Base-by-base conservation (phyloP, 208 protist species). In the Wallacemonas sp. region DNA sequence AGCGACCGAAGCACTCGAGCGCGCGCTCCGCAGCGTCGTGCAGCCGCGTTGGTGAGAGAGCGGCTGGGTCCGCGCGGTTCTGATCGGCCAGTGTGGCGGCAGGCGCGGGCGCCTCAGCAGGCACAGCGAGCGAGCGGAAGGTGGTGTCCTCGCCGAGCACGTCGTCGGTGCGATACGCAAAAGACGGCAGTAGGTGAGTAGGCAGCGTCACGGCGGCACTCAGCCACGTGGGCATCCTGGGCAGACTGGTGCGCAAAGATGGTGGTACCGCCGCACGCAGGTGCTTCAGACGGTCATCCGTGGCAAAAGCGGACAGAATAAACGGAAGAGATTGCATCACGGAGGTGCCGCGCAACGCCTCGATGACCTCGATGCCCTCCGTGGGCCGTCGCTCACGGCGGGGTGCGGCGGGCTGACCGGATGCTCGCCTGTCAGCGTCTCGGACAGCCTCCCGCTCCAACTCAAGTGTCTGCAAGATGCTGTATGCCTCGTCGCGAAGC, bases 401-500 rank as follows among this genome's bases (percentile, higher is more conserved):
- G n/a, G n/a, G n/a, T n/a, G n/a, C n/a, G n/a, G n/a, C n/a, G n/a
- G n/a, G n/a, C n/a, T n/a, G n/a, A n/a, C n/a, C n/a, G n/a, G n/a
- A n/a, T n/a, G n/a, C n/a, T n/a, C n/a, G n/a, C n/a, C n/a, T n/a
- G n/a, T n/a, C n/a, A n/a, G n/a, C n/a, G n/a, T n/a, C n/a, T n/a
- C n/a, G n/a, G n/a, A n/a, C n/a, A n/a, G n/a, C n/a, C n/a, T n/a
- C n/a, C n/a, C n/a, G n/a, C n/a, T n/a, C n/a, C n/a, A n/a, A 32
- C 32, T 57, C n/a, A 19, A 57, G 13, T 6, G 4, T 53, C 19
- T 36, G 21, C 30, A 76, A 30, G 0, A 68, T 54, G 22, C 41
- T 52, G 48, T 76, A 50, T 17, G 66, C 66, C 26, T 67, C 65
- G 38, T 53, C 48, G 1, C 77, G 76, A 8, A 86, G 62, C 37